Percentiles rank a stretch among this genome's conserved stretches.
Conservation (phyloP, 495 filamentous ascomycete genomes). For the Penicillium lividum region DNA sequence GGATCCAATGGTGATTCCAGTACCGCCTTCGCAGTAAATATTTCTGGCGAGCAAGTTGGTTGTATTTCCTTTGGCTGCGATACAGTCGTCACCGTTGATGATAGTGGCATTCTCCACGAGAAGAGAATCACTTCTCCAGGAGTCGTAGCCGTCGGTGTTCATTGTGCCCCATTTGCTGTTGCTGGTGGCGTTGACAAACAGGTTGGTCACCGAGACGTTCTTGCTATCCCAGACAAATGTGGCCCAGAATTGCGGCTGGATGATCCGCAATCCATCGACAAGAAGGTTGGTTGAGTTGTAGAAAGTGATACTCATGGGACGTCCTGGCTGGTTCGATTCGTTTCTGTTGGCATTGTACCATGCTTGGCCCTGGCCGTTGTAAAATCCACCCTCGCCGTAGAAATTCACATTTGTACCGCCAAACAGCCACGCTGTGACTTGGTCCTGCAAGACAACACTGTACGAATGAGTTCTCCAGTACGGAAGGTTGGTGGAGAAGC, state of each 20-base stretch:
- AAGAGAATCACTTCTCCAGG: slow-evolving; percentile 33
- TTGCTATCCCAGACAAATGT: slow-evolving; percentile 36
- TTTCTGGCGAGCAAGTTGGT: slow-evolving; percentile 39
- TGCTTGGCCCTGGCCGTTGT: slow-evolving; percentile 48
- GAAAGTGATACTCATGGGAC: slow-evolving; percentile 44
- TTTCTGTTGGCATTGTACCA: slow-evolving; percentile 41
- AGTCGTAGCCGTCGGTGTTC: slow-evolving; percentile 45
- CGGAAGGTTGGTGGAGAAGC: slow-evolving; percentile 42
- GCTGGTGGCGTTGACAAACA: slow-evolving; percentile 45
- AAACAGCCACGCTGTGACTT: slow-evolving; percentile 49
- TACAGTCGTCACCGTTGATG: slow-evolving; percentile 41
- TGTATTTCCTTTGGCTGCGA: slow-evolving; percentile 43
- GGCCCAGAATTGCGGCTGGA: slow-evolving; percentile 50
- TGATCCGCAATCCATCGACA: slow-evolving; percentile 33
- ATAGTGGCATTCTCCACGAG: slow-evolving; percentile 34
- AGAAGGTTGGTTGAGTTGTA: slow-evolving; percentile 36
- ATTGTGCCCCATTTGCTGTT: slow-evolving; percentile 27
- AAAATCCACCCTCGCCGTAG: slow-evolving; percentile 40
- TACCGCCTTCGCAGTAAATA: slow-evolving; percentile 29
- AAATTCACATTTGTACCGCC: slow-evolving; percentile 41
- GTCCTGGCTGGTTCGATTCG: slow-evolving; percentile 42
- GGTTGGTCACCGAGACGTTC: slow-evolving; percentile 37
- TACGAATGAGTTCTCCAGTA: slow-evolving; percentile 48
- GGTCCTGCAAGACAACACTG: slow-evolving; percentile 47
- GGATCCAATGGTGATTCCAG: slow-evolving; percentile 42